Evolutionary conservation across 2,329 filamentous ascomycete species (phyloP).

Genomic region (Pochonia chlamydosporia): DNA sequence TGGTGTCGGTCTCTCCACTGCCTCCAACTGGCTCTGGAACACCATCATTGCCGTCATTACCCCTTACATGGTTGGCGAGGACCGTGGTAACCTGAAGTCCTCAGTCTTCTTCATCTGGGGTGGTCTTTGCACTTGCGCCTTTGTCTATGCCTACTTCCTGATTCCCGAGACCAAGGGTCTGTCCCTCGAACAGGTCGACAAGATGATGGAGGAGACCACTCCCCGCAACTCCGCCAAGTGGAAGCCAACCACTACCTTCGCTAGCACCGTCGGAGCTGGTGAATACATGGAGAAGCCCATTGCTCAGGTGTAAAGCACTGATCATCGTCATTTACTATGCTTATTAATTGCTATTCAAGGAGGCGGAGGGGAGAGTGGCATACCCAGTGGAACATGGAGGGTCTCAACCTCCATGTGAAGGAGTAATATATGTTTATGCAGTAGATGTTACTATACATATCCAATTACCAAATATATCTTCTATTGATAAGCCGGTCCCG

Average conservation of each 20-base stretch:
- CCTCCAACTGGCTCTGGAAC: constrained; percentile 91
- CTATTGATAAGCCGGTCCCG: constrained; percentile 12
- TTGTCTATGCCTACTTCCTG: constrained; percentile 67
- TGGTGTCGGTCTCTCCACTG: constrained; percentile 80
- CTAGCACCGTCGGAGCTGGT: constrained; percentile 32
- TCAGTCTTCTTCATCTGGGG: constrained; percentile 76
- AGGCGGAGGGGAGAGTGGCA: not conserved
- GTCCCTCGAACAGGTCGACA: constrained; percentile 73
- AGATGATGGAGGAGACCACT: constrained; percentile 83
- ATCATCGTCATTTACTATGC: not conserved
- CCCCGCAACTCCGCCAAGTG: constrained; percentile 72
- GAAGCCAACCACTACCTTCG: constrained; percentile 67
- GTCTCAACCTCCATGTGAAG: not conserved
- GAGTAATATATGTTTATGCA: not conserved
- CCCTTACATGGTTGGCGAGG: constrained; percentile 61
- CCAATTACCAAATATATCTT: not conserved
- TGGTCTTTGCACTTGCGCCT: constrained; percentile 52
- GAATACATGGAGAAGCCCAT: constrained; percentile 25
- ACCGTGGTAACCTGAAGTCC: constrained; percentile 59
- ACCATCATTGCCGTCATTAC: constrained; percentile 66
- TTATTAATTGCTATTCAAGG: not conserved
- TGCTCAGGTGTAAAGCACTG: constrained; percentile 4
- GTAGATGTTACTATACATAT: not conserved
- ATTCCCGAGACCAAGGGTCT: constrained; percentile 71
- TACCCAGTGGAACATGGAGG: not conserved